These are phyloP conservation scores for Pachyrhizus erosus DNA, from an alignment of 306 rosid genomes.

Conservation along the genomic window DNA sequence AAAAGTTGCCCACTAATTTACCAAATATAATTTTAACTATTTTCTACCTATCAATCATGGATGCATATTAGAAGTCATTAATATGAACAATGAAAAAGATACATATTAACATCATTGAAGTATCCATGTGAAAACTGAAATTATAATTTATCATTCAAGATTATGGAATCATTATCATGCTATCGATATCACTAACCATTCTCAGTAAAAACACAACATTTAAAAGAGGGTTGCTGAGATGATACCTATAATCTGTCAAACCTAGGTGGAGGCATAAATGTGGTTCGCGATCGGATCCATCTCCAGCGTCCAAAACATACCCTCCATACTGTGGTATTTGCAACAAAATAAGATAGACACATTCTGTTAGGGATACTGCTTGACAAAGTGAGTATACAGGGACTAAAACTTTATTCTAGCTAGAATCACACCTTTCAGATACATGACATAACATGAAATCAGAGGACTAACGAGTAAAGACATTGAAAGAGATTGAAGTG, in stretches of 20 bases:
- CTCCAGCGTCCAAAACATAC: conserved; percentile 42
- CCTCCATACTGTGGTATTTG: conserved; percentile 75
- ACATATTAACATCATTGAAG: not conserved
- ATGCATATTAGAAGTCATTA: not conserved
- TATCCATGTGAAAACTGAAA: conserved; percentile 11
- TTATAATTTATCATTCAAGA: conserved; percentile 3
- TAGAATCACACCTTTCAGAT: not conserved
- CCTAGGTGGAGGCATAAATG: conserved; percentile 80
- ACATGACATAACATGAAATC: not conserved
- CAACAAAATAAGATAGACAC: not conserved
- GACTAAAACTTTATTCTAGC: conserved; percentile 12
- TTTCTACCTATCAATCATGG: not conserved
- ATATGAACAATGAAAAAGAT: conserved; percentile 3
- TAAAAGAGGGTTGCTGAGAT: conserved; percentile 36
- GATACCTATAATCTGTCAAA: conserved; percentile 91
- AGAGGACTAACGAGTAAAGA: not conserved
- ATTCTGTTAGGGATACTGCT: conserved; percentile 20
- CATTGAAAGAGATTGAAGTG: not conserved
- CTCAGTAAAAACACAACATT: conserved; percentile 12
- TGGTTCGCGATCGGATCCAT: conserved; percentile 55
- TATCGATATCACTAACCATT: not conserved
- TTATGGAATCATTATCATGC: conserved; percentile 18
- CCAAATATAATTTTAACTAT: not conserved
- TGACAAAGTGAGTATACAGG: not conserved
- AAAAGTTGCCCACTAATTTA: conserved; percentile 14